Conservation (phyloP, 768 basidiomycete genomes). For the Lactarius hatsudake region DNA sequence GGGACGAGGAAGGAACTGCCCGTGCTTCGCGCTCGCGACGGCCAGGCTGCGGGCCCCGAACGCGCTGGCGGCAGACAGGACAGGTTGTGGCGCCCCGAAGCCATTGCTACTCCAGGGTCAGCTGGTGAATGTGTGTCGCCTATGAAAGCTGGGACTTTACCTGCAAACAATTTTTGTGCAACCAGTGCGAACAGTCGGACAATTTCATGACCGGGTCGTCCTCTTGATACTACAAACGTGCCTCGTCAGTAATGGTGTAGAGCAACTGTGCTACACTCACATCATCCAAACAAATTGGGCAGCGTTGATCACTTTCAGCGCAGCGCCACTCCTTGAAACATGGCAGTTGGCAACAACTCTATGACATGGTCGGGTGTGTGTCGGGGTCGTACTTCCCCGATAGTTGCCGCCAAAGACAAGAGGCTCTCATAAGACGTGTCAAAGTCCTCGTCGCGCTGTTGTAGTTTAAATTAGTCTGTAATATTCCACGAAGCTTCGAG, state of each 20-base stretch:
- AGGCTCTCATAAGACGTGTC: constrained; percentile 73
- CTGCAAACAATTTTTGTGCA: constrained; percentile 73
- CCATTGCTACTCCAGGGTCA: constrained; percentile 60
- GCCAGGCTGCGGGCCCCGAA: constrained; percentile 36
- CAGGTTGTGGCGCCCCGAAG: constrained; percentile 71
- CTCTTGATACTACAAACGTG: constrained; percentile 54
- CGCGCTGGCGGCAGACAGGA: constrained; percentile 73
- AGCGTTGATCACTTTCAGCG: constrained; percentile 63
- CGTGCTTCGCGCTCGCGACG: constrained; percentile 14
- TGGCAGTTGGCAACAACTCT: constrained; percentile 53
- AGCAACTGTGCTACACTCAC: constrained; percentile 42
- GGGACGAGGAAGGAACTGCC: constrained; percentile 10
- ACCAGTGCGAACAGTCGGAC: constrained; percentile 72
- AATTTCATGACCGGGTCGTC: constrained; percentile 65
- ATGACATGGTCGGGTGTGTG: constrained; percentile 63
- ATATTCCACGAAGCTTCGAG: not conserved
- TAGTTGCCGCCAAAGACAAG: constrained; percentile 51
- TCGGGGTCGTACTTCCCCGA: constrained; percentile 69
- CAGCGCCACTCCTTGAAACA: constrained; percentile 69
- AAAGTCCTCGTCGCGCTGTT: constrained; percentile 74
- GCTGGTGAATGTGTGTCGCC: constrained; percentile 7
- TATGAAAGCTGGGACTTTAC: constrained; percentile 39
- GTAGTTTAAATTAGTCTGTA: constrained; percentile 19
- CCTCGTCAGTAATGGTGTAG: constrained; percentile 14
- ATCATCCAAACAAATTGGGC: constrained; percentile 84